Conservation (phyloP, 345 rosid genomes). For the Microcos paniculata region DNA sequence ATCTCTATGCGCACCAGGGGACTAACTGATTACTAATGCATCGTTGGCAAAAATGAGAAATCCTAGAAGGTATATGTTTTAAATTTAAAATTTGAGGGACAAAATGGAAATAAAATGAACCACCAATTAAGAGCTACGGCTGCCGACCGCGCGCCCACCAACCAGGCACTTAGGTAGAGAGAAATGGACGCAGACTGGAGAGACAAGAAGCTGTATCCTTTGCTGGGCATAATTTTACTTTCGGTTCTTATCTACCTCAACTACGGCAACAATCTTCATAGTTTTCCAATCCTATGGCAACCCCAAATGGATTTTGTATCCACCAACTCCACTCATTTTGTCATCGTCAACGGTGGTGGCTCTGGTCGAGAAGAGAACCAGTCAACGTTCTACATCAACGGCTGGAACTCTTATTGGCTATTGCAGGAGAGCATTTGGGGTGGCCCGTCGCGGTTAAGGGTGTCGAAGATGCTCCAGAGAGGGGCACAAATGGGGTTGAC, state of each 20-base stretch:
- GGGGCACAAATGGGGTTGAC: conserved; percentile 39
- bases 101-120: not conserved
- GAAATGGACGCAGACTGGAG: conserved; percentile 33
- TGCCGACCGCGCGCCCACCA: not conserved
- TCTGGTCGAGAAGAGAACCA: not conserved
- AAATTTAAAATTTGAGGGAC: not conserved
- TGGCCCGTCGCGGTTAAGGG: conserved; percentile 17
- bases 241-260: conserved; percentile 31
- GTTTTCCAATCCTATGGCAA: conserved; percentile 30
- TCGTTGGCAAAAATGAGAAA: not conserved
- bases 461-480: conserved; percentile 14
- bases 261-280: conserved; percentile 15
- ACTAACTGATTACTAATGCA: not conserved
- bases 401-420: conserved; percentile 21
- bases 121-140: not conserved
- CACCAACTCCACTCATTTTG: conserved; percentile 9
- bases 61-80: not conserved
- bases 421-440: conserved; percentile 22
- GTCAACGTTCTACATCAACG: conserved; percentile 15
- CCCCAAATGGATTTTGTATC: conserved; percentile 23
- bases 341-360: conserved; percentile 3
- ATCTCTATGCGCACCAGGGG: not conserved
- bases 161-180: no score
- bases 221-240: conserved; percentile 26
- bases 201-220: conserved; percentile 30